phyloP scores from a whole-genome alignment of 345 rosid species.

The Cochlearia excelsa region DNA sequence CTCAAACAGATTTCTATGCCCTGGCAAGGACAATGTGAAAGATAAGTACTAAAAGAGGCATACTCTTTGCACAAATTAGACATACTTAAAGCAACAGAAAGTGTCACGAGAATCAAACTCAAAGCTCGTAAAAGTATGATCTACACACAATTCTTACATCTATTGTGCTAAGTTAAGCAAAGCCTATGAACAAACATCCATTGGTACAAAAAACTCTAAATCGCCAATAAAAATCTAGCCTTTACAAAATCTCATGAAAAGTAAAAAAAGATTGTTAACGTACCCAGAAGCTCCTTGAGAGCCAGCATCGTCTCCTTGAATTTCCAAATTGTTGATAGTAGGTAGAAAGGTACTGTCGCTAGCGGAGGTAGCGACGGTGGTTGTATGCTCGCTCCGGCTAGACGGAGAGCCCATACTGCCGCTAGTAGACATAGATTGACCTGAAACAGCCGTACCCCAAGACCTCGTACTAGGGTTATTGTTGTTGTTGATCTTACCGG shows the following conservation, averaged over 20 bases:
- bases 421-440: constrained; percentile 82
- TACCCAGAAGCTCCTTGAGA: constrained; percentile 79
- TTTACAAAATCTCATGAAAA: constrained; percentile 11
- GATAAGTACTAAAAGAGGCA: background rate
- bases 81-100: constrained; percentile 2
- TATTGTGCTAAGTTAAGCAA: constrained; percentile 3
- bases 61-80: background rate
- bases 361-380: constrained; percentile 65
- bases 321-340: constrained; percentile 69
- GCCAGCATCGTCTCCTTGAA: constrained; percentile 90
- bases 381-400: constrained; percentile 68
- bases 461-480: constrained; percentile 57
- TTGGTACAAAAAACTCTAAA: constrained; percentile 21
- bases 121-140: constrained; percentile 15
- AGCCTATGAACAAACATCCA: constrained; percentile 11
- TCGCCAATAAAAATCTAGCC: constrained; percentile 6
- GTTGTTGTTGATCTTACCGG: constrained; percentile 24
- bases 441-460: constrained; percentile 78
- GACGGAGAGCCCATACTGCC: constrained; percentile 96
- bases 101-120: constrained; percentile 12
- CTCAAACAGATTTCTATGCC: constrained; percentile 2
- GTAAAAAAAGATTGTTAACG: constrained; percentile 16
- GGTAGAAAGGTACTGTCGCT: constrained; percentile 63
- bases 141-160: background rate
- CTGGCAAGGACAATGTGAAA: background rate